A percentile compares a stretch with the other conserved stretches of the same genome.
Evolutionary conservation across 2,329 filamentous ascomycete genomes (phyloP).

Genomic region (Ceratocystis cubensis): DNA sequence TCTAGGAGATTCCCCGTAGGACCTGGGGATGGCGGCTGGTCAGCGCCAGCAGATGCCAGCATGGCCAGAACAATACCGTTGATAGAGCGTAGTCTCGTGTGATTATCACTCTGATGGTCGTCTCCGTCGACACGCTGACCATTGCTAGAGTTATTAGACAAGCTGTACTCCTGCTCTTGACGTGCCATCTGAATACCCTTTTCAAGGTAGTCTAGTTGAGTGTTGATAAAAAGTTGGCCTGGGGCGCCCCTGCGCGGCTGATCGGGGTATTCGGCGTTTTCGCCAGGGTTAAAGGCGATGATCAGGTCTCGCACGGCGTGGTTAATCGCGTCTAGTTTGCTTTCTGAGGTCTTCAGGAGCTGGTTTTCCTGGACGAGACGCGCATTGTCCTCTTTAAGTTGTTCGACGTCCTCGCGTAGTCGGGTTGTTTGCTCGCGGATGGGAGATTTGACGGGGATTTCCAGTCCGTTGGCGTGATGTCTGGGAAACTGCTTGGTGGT

Average conservation of each 20-base stretch:
- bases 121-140: neutral
- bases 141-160: slow-evolving; percentile 4
- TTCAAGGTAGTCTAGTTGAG: slow-evolving; percentile 60
- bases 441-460: slow-evolving; percentile 47
- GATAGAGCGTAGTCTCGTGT: slow-evolving; percentile 46
- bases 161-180: slow-evolving; percentile 40
- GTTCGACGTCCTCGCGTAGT: slow-evolving; percentile 37
- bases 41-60: slow-evolving; percentile 37
- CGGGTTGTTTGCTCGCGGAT: slow-evolving; percentile 42
- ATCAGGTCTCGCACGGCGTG: slow-evolving; percentile 54
- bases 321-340: slow-evolving; percentile 56
- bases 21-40: slow-evolving; percentile 46
- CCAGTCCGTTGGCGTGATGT: slow-evolving; percentile 36
- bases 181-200: slow-evolving; percentile 49
- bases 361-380: slow-evolving; percentile 34
- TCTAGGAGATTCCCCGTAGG: slow-evolving; percentile 45
- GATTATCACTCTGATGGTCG: slow-evolving; percentile 30
- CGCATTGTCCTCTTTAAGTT: slow-evolving; percentile 35
- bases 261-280: slow-evolving; percentile 35
- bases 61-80: slow-evolving; percentile 53
- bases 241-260: slow-evolving; percentile 23
- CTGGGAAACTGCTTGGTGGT: slow-evolving; percentile 39
- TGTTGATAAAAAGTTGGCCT: slow-evolving; percentile 37
- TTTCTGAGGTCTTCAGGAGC: slow-evolving; percentile 49
- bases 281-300: slow-evolving; percentile 46